Percentiles rank a stretch among this genome's conserved stretches.
Conservation (phyloP, 192 early-diverging fungal genomes). For the Lobosporangium transversale region DNA sequence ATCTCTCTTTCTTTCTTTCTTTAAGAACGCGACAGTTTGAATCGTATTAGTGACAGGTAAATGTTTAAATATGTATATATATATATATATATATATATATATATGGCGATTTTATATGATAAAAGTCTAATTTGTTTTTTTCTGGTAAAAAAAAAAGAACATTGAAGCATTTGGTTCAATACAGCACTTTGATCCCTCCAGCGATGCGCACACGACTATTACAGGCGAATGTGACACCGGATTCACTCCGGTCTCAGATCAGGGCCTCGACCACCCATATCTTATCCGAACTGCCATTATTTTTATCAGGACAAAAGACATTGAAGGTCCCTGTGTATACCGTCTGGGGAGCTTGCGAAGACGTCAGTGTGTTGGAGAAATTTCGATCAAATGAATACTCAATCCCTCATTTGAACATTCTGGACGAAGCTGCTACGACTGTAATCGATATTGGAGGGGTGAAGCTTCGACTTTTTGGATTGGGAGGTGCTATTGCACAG, state of each 20-base stretch:
- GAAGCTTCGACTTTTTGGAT: constrained; percentile 64
- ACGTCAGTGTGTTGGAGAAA: constrained; percentile 66
- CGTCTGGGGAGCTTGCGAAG: constrained; percentile 71
- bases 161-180: constrained; percentile 65
- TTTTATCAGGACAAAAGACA: constrained; percentile 51
- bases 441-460: constrained; percentile 66
- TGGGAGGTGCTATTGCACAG: constrained; percentile 68
- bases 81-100: too few species aligned
- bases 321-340: constrained; percentile 68
- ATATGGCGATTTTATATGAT: too few species aligned
- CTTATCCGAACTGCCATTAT: constrained; percentile 64
- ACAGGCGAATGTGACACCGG: constrained; percentile 39
- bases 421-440: constrained; percentile 63
- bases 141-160: constrained; percentile 52
- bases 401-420: constrained; percentile 60
- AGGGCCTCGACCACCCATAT: constrained; percentile 46
- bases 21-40: constrained; percentile 58
- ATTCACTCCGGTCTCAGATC: constrained; percentile 58
- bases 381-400: constrained; percentile 60
- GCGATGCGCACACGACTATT: constrained; percentile 53
- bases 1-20: not conserved
- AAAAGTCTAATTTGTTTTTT: too few species aligned
- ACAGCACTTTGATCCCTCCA: constrained; percentile 63
- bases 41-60: constrained; percentile 65
- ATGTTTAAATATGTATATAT: too few species aligned